phyloP scores from a whole-genome alignment of 805 yeast genomes.

The Yamadazyma sp. region DNA sequence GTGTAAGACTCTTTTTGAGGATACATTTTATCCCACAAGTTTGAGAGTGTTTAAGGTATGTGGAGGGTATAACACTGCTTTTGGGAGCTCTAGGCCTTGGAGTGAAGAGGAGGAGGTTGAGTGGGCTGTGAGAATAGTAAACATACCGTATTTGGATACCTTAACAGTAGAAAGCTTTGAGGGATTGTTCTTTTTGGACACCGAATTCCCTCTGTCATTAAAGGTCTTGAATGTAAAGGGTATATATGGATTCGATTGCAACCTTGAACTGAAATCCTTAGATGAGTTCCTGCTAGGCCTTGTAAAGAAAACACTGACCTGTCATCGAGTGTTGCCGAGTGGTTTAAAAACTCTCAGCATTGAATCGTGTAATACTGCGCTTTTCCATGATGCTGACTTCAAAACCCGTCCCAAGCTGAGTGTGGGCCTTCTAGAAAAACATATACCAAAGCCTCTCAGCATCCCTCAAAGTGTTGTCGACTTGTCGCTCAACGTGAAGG shows the following conservation, averaged over 20 bases:
- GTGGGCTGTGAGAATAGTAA: conserved; percentile 1
- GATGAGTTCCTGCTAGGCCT: neutral
- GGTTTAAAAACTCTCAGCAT: neutral
- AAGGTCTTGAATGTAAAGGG: conserved; percentile 3
- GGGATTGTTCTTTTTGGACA: neutral
- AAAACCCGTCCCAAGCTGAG: neutral
- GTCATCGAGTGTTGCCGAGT: neutral
- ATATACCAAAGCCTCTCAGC: neutral
- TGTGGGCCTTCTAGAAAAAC: neutral
- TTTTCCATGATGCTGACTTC: neutral
- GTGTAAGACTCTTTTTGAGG: conserved; percentile 2
- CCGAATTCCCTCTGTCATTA: neutral
- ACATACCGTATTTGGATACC: neutral
- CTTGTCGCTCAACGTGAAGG: neutral
- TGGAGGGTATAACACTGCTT: conserved; percentile 2
- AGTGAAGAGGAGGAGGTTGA: conserved; percentile 1
- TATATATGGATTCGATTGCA: neutral
- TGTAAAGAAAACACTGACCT: neutral
- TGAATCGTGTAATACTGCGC: neutral
- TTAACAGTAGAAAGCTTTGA: neutral
- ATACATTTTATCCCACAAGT: neutral
- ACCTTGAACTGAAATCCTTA: neutral
- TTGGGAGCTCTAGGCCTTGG: neutral
- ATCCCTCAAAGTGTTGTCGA: neutral
- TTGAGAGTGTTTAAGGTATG: neutral